These are phyloP conservation scores for Fusarium euwallaceae DNA, from an alignment of 2,329 filamentous ascomycete genomes.

Conservation along the genomic window DNA sequence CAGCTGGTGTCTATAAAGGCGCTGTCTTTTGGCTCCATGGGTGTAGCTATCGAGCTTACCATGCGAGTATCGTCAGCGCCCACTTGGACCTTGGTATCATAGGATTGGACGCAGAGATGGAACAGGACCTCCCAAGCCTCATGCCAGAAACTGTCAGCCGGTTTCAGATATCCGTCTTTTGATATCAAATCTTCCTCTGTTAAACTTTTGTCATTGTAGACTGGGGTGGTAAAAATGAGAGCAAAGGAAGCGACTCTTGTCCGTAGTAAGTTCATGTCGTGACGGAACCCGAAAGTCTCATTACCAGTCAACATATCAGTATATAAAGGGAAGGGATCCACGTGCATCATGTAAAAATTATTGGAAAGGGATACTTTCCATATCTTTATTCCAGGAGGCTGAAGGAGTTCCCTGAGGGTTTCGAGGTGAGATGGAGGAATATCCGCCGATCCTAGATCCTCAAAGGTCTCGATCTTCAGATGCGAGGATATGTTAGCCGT, in stretches of 20 bases:
- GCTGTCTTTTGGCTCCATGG: neutral
- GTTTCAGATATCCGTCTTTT: neutral
- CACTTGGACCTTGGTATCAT: neutral
- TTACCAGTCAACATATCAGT: neutral
- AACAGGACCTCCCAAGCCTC: neutral
- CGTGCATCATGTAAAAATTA: neutral
- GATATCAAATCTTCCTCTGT: neutral
- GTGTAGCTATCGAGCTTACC: neutral
- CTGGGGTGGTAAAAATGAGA: neutral
- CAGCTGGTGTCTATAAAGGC: too few relatives aligned
- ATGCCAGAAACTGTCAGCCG: neutral
- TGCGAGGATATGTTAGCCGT: neutral
- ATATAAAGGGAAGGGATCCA: rapidly evolving
- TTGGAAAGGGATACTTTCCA: neutral
- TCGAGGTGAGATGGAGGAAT: too few relatives aligned
- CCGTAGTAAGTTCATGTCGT: neutral
- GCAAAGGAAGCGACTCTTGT: neutral
- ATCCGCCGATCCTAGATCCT: too few relatives aligned
- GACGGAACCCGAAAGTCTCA: neutral
- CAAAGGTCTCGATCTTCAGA: neutral
- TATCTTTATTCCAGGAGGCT: neutral
- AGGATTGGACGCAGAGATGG: neutral
- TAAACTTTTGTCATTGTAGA: neutral
- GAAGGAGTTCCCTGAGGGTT: too few relatives aligned
- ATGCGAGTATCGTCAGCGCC: neutral